A percentile compares a stretch with the other conserved stretches of the same genome.
Evolutionary conservation across 352 stramenopile species (phyloP).

Genomic region (Phytopythium aichiense): DNA sequence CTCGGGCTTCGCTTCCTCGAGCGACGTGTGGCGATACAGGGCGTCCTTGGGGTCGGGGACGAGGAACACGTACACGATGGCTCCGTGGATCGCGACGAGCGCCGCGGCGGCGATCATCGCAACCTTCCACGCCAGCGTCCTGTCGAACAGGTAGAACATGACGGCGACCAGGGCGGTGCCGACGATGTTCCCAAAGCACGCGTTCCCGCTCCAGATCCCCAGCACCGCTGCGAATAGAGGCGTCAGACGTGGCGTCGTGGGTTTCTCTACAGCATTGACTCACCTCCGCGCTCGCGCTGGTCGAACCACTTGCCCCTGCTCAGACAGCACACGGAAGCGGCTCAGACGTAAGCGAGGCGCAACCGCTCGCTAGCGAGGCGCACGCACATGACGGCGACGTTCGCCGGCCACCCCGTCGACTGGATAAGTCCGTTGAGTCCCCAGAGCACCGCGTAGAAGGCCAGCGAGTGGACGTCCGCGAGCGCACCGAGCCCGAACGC

Average conservation of each 20-base stretch:
- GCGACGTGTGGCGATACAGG: conserved; percentile 38
- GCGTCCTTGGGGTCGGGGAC: conserved; percentile 65
- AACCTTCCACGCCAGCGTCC: conserved; percentile 85
- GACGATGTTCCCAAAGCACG: conserved; percentile 95
- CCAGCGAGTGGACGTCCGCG: conserved; percentile 56
- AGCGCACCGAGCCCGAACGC: conserved; percentile 61
- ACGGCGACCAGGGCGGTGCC: conserved; percentile 80
- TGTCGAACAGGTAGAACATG: conserved; percentile 77
- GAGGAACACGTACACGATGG: conserved; percentile 85
- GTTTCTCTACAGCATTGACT: too few species aligned
- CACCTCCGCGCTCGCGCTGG: conserved; percentile 59
- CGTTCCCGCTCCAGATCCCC: conserved; percentile 95
- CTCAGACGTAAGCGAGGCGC: not conserved
- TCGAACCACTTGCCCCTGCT: conserved; percentile 95
- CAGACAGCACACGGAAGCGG: conserved; percentile 19
- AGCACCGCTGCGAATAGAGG: conserved; percentile 65
- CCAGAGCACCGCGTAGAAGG: conserved; percentile 71
- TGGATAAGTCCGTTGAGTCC: conserved; percentile 78
- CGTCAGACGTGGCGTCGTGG: not conserved
- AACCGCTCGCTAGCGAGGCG: too few species aligned
- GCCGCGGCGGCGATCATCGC: conserved; percentile 84
- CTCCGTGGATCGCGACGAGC: conserved; percentile 84
- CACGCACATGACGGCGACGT: conserved; percentile 77
- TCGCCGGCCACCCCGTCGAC: conserved; percentile 71
- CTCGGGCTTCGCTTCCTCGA: conserved; percentile 47